These are phyloP conservation scores for Naegleria lovaniensis DNA, from an alignment of 208 protist genomes.

Conservation along the genomic window DNA sequence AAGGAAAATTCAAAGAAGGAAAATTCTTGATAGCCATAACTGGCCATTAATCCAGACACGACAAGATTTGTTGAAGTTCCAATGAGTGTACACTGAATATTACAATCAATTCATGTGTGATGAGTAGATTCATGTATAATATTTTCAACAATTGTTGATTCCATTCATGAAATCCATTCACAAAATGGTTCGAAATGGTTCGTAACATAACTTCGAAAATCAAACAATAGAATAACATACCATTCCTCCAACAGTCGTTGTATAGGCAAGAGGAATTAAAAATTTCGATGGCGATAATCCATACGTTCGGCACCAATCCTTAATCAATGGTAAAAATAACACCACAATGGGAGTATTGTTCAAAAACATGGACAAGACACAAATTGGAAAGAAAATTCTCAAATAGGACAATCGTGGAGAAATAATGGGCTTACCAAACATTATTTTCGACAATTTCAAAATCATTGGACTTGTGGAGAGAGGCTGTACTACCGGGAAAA, in stretches of 20 bases:
- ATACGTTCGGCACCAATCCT: slow-evolving; percentile 25
- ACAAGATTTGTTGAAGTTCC: not conserved
- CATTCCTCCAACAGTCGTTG: slow-evolving; percentile 37
- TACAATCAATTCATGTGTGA: too few species aligned
- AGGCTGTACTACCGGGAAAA: slow-evolving; percentile 20
- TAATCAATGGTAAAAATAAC: slow-evolving; percentile 33
- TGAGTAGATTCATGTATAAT: too few species aligned
- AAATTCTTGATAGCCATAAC: not conserved
- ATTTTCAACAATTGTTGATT: too few species aligned
- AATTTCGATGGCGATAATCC: slow-evolving; percentile 27
- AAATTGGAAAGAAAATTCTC: not conserved
- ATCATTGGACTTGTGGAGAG: not conserved
- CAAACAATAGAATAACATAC: too few species aligned
- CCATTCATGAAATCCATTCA: too few species aligned
- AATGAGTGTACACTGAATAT: not conserved
- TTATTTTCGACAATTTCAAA: not conserved
- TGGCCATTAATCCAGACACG: not conserved
- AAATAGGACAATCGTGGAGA: not conserved
- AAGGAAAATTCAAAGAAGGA: not conserved
- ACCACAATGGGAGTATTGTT: slow-evolving; percentile 47
- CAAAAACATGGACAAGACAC: not conserved
- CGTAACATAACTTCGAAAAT: too few species aligned
- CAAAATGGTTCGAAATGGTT: too few species aligned
- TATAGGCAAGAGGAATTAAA: slow-evolving; percentile 40
- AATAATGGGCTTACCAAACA: not conserved